A percentile compares a stretch with the other conserved stretches of the same genome.
Conservation (phyloP, 2,329 filamentous ascomycete species). For the Colletotrichum gigasporum region DNA sequence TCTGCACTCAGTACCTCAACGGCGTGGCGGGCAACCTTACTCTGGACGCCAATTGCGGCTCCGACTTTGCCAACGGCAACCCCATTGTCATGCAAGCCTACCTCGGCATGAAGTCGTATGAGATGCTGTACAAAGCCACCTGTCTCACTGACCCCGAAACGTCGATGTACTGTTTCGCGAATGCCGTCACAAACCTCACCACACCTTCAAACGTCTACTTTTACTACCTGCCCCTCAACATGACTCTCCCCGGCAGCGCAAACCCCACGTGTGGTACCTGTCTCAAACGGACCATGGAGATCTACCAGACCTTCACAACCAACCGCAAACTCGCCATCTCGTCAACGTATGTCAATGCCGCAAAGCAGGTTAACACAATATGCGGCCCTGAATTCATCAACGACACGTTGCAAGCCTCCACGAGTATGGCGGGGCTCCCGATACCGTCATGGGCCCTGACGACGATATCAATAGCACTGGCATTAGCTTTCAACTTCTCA, state of each 20-base stretch:
- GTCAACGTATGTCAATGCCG: conserved; percentile 75
- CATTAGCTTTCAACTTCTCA: neutral
- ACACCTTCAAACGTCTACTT: conserved; percentile 79
- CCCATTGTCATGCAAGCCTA: conserved; percentile 79
- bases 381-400: conserved; percentile 70
- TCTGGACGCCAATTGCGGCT: conserved; percentile 70
- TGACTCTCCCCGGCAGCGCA: conserved; percentile 71
- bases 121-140: conserved; percentile 79
- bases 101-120: conserved; percentile 79
- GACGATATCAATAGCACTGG: conserved; percentile 1
- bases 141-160: conserved; percentile 77
- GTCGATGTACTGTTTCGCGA: conserved; percentile 81
- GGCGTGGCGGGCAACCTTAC: conserved; percentile 73
- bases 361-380: conserved; percentile 75
- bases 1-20: conserved; percentile 74
- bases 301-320: conserved; percentile 76
- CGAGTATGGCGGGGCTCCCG: conserved; percentile 33
- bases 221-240: conserved; percentile 87
- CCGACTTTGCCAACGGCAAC: conserved; percentile 75
- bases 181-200: conserved; percentile 80
- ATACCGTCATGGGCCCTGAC: conserved; percentile 25
- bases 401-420: conserved; percentile 55
- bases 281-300: conserved; percentile 80
- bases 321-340: conserved; percentile 74
- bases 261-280: conserved; percentile 82